Conservation (phyloP, 2,329 filamentous ascomycete species). For the Nannizzia gypsea region DNA sequence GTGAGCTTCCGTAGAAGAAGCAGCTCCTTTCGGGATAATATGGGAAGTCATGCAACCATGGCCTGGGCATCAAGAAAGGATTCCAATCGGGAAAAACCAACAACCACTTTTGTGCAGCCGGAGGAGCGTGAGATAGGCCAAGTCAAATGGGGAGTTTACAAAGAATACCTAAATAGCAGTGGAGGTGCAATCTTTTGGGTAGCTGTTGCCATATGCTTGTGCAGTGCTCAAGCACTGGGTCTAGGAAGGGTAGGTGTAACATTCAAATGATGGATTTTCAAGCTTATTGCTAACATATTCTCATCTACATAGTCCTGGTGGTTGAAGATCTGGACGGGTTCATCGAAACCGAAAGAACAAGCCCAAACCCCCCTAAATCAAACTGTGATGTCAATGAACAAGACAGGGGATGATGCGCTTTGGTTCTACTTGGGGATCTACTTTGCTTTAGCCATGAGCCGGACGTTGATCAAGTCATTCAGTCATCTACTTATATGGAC, state of each 20-base stretch:
- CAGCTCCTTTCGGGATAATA: background rate
- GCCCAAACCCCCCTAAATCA: background rate
- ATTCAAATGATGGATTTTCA: background rate
- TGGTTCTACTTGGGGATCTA: constrained; percentile 41
- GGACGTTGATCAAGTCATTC: constrained; percentile 48
- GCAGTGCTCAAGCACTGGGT: background rate
- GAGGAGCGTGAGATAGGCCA: constrained; percentile 2
- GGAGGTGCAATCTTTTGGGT: constrained; percentile 2
- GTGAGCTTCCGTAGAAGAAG: background rate
- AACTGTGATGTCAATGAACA: background rate
- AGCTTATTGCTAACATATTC: background rate
- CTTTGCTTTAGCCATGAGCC: constrained; percentile 50
- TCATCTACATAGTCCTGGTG: constrained; percentile 2
- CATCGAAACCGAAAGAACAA: background rate
- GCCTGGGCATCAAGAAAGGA: constrained; percentile 3
- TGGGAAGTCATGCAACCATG: background rate
- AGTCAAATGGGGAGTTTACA: constrained; percentile 3
- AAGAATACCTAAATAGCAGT: constrained; percentile 1
- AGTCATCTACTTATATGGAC: constrained; percentile 57
- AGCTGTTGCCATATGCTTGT: background rate
- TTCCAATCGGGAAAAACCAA: background rate
- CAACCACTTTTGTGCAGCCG: background rate
- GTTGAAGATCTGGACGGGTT: constrained; percentile 1
- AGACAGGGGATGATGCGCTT: background rate
- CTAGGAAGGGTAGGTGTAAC: background rate